phyloP scores from a whole-genome alignment of 306 rosid genomes.

The Carpinus fangiana region DNA sequence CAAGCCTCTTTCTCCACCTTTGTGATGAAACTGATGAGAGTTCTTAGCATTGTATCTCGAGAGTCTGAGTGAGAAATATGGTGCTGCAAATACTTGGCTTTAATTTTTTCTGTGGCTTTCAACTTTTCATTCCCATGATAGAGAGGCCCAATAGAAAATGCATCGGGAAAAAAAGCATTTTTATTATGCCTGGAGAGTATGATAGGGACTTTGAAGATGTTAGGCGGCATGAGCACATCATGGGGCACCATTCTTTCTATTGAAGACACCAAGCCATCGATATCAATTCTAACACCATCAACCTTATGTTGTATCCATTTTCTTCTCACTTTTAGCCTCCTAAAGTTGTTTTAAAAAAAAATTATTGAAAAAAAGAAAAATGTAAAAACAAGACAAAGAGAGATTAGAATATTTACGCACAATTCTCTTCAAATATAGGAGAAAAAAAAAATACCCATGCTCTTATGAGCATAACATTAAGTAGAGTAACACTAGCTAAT shows the following conservation, averaged over 20 bases:
- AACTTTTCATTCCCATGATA: neutral
- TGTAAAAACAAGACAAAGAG: too few relatives aligned
- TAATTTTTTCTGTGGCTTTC: slow-evolving; percentile 4
- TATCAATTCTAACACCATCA: neutral
- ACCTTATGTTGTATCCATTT: neutral
- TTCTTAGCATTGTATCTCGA: too few relatives aligned
- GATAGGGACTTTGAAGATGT: slow-evolving; percentile 25
- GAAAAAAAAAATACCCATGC: too few relatives aligned
- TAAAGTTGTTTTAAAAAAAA: neutral
- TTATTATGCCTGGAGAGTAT: neutral
- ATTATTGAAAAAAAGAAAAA: too few relatives aligned
- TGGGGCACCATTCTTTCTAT: neutral
- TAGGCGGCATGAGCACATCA: neutral
- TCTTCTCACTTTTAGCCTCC: neutral
- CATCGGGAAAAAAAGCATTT: slow-evolving; percentile 4
- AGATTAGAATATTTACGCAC: too few relatives aligned
- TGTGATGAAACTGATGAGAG: neutral
- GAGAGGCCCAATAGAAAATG: slow-evolving; percentile 22
- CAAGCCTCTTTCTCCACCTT: neutral
- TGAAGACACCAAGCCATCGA: neutral
- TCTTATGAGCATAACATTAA: too few relatives aligned
- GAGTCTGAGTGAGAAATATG: too few relatives aligned
- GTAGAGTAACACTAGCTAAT: too few relatives aligned
- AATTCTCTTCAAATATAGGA: too few relatives aligned
- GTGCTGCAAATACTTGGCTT: neutral